These are phyloP conservation scores for Parachaetomium inaequale DNA, from an alignment of 495 filamentous ascomycete species.

Conservation along the genomic window DNA sequence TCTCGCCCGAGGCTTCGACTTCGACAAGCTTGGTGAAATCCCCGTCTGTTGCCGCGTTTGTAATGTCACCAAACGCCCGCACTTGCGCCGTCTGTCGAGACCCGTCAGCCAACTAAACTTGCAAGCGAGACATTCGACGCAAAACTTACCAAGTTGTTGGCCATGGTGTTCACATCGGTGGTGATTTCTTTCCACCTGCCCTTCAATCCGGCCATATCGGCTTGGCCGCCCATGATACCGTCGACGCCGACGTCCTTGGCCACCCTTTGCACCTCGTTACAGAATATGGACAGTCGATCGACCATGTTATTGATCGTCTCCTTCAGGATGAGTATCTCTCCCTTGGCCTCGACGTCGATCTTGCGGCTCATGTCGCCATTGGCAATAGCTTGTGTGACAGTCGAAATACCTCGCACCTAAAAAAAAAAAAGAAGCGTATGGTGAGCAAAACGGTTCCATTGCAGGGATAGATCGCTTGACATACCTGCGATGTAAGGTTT, in stretches of 20 bases:
- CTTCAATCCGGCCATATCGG: slow-evolving; percentile 88
- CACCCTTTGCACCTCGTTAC: slow-evolving; percentile 93
- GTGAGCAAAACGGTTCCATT: neutral
- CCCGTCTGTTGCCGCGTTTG: slow-evolving; percentile 91
- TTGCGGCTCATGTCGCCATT: slow-evolving; percentile 90
- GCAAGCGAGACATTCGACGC: neutral
- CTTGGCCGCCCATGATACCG: slow-evolving; percentile 98
- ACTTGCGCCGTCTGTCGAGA: slow-evolving; percentile 77
- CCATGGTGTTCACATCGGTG: slow-evolving; percentile 97
- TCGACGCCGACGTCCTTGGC: slow-evolving; percentile 97
- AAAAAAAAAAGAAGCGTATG: neutral
- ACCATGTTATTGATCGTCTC: slow-evolving; percentile 99
- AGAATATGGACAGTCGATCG: slow-evolving; percentile 90
- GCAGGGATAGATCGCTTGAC: neutral
- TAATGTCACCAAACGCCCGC: slow-evolving; percentile 95
- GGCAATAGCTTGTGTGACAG: slow-evolving; percentile 96
- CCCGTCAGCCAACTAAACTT: slow-evolving; percentile 18
- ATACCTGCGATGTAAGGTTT: slow-evolving; percentile 81
- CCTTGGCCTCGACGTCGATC: slow-evolving; percentile 92
- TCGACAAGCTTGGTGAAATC: slow-evolving; percentile 97
- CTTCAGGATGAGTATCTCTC: slow-evolving; percentile 89
- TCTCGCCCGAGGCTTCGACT: slow-evolving; percentile 97
- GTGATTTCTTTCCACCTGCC: slow-evolving; percentile 99
- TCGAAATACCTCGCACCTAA: slow-evolving; percentile 85
- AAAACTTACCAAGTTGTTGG: slow-evolving; percentile 73